These are phyloP conservation scores for Begonia loranthoides DNA, from an alignment of 306 rosid species.

Conservation along the genomic window DNA sequence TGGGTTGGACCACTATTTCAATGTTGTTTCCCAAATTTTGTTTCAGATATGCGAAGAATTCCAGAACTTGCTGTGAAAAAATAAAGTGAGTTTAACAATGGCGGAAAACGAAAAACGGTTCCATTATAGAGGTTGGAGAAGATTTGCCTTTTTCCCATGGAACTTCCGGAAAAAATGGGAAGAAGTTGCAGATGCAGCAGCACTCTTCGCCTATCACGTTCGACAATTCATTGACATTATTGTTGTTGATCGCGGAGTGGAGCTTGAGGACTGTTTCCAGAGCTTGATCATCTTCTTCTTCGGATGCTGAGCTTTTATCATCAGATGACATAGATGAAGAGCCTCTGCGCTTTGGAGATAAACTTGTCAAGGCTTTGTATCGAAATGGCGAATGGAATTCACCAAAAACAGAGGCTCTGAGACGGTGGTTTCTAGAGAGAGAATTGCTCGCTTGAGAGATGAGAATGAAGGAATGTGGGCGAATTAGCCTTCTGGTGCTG, in stretches of 20 bases:
- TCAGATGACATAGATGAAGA: background rate
- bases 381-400: background rate
- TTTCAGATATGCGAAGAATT: slow-evolving; percentile 25
- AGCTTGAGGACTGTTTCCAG: slow-evolving; percentile 31
- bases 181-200: slow-evolving; percentile 25
- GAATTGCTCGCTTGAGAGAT: no score
- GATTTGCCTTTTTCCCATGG: slow-evolving; percentile 37
- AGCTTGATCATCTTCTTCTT: slow-evolving; percentile 23
- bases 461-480: no score
- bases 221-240: slow-evolving; percentile 23
- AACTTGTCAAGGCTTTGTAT: background rate
- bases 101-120: background rate
- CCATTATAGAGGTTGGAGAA: background rate
- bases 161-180: slow-evolving; percentile 28
- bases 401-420: no score
- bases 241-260: slow-evolving; percentile 32
- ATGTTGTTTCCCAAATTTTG: slow-evolving; percentile 21
- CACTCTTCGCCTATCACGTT: slow-evolving; percentile 34
- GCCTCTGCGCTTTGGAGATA: background rate
- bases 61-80: slow-evolving; percentile 46
- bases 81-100: background rate
- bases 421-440: no score
- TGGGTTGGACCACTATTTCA: slow-evolving; percentile 35
- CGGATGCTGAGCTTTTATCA: slow-evolving; percentile 22
- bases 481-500: no score